phyloP scores from a whole-genome alignment of 768 basidiomycete species.

The Lentinula sp. region DNA sequence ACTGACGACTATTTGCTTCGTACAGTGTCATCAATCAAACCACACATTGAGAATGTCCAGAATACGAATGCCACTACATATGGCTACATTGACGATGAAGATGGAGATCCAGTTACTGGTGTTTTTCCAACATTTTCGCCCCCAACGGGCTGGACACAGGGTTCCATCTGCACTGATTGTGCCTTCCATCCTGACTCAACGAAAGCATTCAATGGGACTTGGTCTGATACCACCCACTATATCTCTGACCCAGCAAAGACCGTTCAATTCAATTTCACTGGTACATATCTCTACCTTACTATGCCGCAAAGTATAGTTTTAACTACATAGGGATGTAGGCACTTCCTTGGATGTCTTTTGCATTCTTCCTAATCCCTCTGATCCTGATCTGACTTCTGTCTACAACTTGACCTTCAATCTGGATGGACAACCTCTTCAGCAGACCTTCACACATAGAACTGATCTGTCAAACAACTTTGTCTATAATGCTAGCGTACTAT shows the following conservation, averaged over 20 bases:
- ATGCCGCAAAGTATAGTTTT: background rate
- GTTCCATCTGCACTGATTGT: background rate
- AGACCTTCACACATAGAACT: background rate
- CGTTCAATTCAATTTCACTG: background rate
- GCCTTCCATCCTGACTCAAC: background rate
- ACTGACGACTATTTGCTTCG: background rate
- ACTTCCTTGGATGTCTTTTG: constrained; percentile 4
- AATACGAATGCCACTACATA: background rate
- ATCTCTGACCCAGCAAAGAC: background rate
- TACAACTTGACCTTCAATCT: constrained; percentile 1
- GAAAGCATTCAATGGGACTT: background rate
- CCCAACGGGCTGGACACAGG: background rate
- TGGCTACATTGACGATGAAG: background rate
- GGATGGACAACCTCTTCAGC: background rate
- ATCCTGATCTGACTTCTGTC: background rate
- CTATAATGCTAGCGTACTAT: background rate
- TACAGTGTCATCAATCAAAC: background rate
- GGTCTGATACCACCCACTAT: background rate
- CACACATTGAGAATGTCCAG: background rate
- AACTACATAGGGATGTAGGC: background rate
- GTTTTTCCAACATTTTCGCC: background rate
- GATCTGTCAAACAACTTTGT: background rate
- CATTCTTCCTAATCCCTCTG: constrained; percentile 2
- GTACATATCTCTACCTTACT: background rate
- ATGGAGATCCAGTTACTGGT: background rate